phyloP scores from a whole-genome alignment of 371 early-diverging fungal genomes.

The Fennellomyces sp. region DNA sequence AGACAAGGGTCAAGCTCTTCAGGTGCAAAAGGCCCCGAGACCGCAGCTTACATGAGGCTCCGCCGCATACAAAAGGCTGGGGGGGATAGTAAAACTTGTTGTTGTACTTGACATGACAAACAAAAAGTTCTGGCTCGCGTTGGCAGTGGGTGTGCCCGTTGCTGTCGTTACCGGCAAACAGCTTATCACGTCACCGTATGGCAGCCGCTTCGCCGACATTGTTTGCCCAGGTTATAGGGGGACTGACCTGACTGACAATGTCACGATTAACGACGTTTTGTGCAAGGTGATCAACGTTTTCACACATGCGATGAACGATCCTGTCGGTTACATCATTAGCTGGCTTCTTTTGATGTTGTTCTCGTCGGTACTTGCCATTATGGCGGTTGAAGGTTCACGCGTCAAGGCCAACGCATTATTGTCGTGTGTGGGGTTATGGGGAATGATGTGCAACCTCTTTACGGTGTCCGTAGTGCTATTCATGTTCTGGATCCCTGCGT shows the following conservation, averaged over 20 bases:
- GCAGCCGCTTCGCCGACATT: not conserved
- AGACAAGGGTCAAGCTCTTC: no score
- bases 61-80: no score
- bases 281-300: slow-evolving; percentile 12
- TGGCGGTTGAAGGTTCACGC: slow-evolving; percentile 15
- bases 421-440: slow-evolving; percentile 1
- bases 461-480: slow-evolving; percentile 10
- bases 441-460: slow-evolving; percentile 1
- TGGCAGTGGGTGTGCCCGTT: not conserved
- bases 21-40: no score
- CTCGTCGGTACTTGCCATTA: not conserved
- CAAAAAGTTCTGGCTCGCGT: not conserved
- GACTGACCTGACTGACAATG: not conserved
- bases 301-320: slow-evolving; percentile 9
- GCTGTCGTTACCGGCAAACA: not conserved
- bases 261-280: not conserved
- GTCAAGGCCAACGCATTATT: slow-evolving; percentile 4
- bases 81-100: no score
- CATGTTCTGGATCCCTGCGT: slow-evolving; percentile 1
- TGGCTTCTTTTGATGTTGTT: slow-evolving; percentile 1
- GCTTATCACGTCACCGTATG: not conserved
- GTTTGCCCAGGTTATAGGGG: not conserved
- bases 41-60: no score
- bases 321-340: slow-evolving; percentile 1
- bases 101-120: not conserved